phyloP scores from a whole-genome alignment of 495 filamentous ascomycete species.

The Penicillium cinerascens region DNA sequence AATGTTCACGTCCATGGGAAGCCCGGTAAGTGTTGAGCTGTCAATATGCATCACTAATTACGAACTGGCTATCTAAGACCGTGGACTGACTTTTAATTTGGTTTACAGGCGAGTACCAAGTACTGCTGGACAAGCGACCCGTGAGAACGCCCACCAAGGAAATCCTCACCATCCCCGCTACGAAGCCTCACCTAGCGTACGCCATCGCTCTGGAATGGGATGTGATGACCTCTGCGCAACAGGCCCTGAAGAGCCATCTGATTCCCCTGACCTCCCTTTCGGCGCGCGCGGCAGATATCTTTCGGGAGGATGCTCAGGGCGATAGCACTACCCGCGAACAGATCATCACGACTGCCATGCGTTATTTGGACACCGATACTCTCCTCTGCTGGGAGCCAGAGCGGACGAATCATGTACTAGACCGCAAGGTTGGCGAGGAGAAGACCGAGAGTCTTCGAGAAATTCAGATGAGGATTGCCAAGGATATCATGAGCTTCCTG shows the following conservation, averaged over 20 bases:
- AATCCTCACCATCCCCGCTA: conserved; percentile 64
- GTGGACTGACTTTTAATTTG: background rate
- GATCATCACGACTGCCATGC: conserved; percentile 65
- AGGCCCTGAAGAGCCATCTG: conserved; percentile 73
- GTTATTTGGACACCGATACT: conserved; percentile 89
- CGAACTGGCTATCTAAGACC: background rate
- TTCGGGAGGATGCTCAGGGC: conserved; percentile 56
- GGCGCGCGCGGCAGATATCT: conserved; percentile 76
- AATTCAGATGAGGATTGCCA: conserved; percentile 63
- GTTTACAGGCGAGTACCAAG: conserved; percentile 55
- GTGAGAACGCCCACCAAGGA: conserved; percentile 73
- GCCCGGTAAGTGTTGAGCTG: conserved; percentile 38
- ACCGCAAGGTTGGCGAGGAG: conserved; percentile 29
- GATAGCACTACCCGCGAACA: conserved; percentile 44
- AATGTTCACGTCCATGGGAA: conserved; percentile 60
- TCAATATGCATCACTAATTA: background rate
- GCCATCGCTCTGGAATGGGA: conserved; percentile 94
- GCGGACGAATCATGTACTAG: conserved; percentile 22
- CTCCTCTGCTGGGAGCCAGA: conserved; percentile 90
- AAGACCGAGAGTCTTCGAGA: conserved; percentile 58
- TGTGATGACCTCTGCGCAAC: conserved; percentile 68
- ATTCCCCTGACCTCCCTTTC: conserved; percentile 87
- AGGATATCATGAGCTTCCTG: conserved; percentile 66
- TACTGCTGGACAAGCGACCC: conserved; percentile 76
- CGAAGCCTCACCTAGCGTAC: conserved; percentile 78